A percentile compares a stretch with the other conserved stretches of the same genome.
Evolutionary conservation across 1,284 basidiomycete genomes (phyloP).

Genomic region (Irpex sp.): DNA sequence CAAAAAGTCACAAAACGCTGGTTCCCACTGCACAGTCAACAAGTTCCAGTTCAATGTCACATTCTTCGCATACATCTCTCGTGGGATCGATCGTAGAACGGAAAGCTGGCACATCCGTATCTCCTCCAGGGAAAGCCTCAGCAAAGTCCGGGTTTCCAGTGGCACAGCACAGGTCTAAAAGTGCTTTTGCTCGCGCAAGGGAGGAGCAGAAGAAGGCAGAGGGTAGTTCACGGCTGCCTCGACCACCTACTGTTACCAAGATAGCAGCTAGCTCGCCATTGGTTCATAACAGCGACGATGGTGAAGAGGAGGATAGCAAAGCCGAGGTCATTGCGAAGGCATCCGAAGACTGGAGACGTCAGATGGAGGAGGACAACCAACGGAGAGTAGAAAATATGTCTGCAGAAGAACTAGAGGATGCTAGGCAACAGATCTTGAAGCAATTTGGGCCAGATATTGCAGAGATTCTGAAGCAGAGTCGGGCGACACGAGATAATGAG

Average conservation of each 20-base stretch:
- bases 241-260: slow-evolving; percentile 12
- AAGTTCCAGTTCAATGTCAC: slow-evolving; percentile 3
- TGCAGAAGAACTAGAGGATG: slow-evolving; percentile 40
- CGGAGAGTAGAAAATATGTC: slow-evolving; percentile 42
- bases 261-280: not conserved
- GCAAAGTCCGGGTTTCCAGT: slow-evolving; percentile 49
- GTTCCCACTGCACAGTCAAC: not conserved
- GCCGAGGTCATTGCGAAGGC: slow-evolving; percentile 4
- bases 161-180: slow-evolving; percentile 61
- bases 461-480: slow-evolving; percentile 54
- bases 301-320: not conserved
- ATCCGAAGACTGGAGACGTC: slow-evolving; percentile 25
- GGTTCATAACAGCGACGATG: not conserved
- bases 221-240: not conserved
- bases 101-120: slow-evolving; percentile 30
- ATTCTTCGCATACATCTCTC: slow-evolving; percentile 23
- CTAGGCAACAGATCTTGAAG: slow-evolving; percentile 57
- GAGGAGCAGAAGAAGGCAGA: slow-evolving; percentile 27
- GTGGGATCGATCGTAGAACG: slow-evolving; percentile 62
- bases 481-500: slow-evolving; percentile 38
- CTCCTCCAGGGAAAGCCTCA: slow-evolving; percentile 25
- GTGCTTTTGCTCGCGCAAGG: slow-evolving; percentile 51
- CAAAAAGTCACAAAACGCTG: too few species aligned
- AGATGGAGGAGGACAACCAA: slow-evolving; percentile 41
- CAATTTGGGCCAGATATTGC: slow-evolving; percentile 63